Conservation (phyloP, 176 grass and related monocot species). For the Poa annua region DNA sequence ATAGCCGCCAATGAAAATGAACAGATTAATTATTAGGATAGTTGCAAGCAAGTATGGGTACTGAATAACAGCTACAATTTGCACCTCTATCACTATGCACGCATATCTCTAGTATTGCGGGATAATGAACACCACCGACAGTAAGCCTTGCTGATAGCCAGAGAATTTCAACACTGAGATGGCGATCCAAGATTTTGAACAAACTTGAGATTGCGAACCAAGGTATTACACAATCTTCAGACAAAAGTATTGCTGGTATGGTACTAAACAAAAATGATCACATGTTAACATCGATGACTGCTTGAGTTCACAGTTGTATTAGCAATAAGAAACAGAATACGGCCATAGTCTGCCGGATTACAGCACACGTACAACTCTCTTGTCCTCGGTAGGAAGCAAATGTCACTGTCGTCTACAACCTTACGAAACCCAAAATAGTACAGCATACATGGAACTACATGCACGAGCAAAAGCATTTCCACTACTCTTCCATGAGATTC, state of each 20-base stretch:
- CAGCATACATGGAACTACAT: not conserved
- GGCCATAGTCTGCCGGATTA: not conserved
- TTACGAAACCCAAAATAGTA: not conserved
- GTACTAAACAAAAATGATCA: not conserved
- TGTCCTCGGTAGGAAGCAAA: not conserved
- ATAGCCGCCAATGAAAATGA: no score
- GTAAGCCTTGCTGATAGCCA: no score
- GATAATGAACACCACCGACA: no score
- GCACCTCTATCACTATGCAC: no score
- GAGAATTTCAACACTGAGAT: no score
- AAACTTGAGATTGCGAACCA: not conserved
- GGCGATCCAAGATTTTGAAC: not conserved
- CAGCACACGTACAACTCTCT: not conserved
- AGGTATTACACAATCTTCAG: not conserved
- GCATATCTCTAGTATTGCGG: no score
- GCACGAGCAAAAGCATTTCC: not conserved
- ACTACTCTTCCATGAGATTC: constrained; percentile 27
- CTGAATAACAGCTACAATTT: not conserved
- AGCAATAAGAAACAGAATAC: not conserved
- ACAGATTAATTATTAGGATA: not conserved
- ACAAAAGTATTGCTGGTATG: not conserved
- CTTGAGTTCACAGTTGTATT: not conserved
- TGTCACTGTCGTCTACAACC: not conserved
- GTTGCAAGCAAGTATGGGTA: not conserved
- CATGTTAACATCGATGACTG: no score